A percentile compares a stretch with the other conserved stretches of the same genome.
These are phyloP conservation scores for Oryza longistaminata DNA, from an alignment of 176 grass and related monocot species.

Conservation along the genomic window DNA sequence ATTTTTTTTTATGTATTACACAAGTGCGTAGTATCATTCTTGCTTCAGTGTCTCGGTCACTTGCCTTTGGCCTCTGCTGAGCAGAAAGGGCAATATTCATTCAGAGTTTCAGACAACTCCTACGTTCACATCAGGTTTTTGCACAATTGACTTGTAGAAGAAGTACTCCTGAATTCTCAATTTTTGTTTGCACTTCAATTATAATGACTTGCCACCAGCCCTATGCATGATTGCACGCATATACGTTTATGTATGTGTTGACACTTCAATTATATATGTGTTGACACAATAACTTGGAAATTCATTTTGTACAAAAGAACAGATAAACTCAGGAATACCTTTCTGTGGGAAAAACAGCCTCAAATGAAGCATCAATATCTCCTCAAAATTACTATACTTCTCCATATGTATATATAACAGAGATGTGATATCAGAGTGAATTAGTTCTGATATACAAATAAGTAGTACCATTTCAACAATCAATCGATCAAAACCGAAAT, in stretches of 20 bases:
- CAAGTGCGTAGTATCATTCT: neutral
- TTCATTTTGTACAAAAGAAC: neutral
- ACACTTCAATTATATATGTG: neutral
- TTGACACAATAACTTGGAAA: neutral
- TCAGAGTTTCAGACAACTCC: neutral
- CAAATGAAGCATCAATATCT: neutral
- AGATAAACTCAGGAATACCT: neutral
- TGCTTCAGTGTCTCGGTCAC: neutral
- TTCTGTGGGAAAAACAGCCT: neutral
- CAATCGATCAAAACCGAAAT: neutral
- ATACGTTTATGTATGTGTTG: neutral
- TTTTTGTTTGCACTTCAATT: constrained; percentile 12
- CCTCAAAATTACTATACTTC: neutral
- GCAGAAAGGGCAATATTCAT: neutral
- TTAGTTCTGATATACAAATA: neutral
- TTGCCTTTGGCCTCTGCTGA: neutral
- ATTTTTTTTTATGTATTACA: no score
- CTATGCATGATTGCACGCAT: neutral
- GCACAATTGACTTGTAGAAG: neutral
- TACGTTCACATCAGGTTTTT: neutral
- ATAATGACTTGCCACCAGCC: neutral
- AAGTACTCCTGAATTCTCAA: neutral
- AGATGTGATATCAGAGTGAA: neutral
- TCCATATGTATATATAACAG: neutral
- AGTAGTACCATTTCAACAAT: neutral